Base-by-base conservation (phyloP, 768 basidiomycete genomes). In the Sarcodon sp. region DNA sequence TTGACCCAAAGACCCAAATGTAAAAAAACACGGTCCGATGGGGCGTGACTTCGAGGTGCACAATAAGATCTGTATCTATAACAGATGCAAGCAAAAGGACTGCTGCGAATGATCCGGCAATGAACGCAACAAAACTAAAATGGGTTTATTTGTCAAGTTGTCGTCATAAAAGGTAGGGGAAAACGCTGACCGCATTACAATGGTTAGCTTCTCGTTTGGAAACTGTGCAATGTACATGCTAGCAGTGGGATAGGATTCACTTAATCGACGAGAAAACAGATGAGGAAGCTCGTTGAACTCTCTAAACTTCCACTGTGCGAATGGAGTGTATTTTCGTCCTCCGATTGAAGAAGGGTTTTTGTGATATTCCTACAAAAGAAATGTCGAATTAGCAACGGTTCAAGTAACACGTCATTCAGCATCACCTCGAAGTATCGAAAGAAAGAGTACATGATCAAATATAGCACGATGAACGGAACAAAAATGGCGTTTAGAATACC, bases 221-320 rank as follows among this genome's bases (percentile, higher is more conserved):
- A 96, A 99, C 59, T 98, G 96, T 18, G 90, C 89, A 52, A 97
- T 91, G 61, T 98, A 99, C 72, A 91, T 85, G 61, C 83, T 91
- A 9, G 96, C 87, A 8, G 81, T 67, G 0, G 89, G 90, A 55
- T 93, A 90, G 48, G 88, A 91, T 58, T 88, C 81, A 53, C 91
- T 82, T 43, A 98, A 69, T 46, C 96, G 73, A 43, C 89, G 73
- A 34, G 79, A 72, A 63, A 98, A 99, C 34, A 93, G 69, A 65
- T 99, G 96, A 0, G 91, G 87, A 7, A 99, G 70, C 59, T 99
- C 96, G 61, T 99, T 99, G 71, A 97, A 99, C 61, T 99, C 96
- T 48, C 96, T 76, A 60, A 98, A 98, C 61, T 97, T 98, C 96
- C 96, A 99, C 51, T 89, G 83, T 4, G 93, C 93, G 51, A 86